Percentiles rank a stretch among this genome's conserved stretches.
These are phyloP conservation scores for Coemansia sp. DNA, from an alignment of 192 early-diverging fungal genomes.

Conservation along the genomic window DNA sequence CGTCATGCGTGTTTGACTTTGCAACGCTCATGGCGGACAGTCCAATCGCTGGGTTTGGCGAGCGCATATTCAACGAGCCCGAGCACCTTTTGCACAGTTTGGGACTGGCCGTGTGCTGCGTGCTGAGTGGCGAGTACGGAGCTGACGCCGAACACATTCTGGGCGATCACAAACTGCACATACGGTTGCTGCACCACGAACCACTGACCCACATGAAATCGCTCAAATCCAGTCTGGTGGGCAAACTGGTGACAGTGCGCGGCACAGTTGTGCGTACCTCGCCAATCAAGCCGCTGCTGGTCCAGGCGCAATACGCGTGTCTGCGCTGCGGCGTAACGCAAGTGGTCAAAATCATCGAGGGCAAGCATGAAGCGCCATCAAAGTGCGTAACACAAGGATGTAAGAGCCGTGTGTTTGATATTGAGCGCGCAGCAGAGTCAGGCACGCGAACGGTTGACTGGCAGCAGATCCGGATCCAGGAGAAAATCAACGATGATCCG, in stretches of 20 bases:
- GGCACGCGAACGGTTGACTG: constrained; percentile 68
- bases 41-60: constrained; percentile 34
- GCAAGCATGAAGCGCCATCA: constrained; percentile 60
- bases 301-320: constrained; percentile 66
- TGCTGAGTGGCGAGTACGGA: constrained; percentile 48
- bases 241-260: constrained; percentile 68
- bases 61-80: constrained; percentile 41
- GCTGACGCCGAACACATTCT: constrained; percentile 40
- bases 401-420: constrained; percentile 63
- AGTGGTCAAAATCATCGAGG: constrained; percentile 63
- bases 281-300: constrained; percentile 66
- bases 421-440: constrained; percentile 54
- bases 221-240: constrained; percentile 72
- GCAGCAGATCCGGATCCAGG: constrained; percentile 81
- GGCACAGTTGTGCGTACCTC: constrained; percentile 80
- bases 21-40: constrained; percentile 19
- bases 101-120: constrained; percentile 46
- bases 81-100: constrained; percentile 39
- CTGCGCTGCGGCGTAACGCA: constrained; percentile 59
- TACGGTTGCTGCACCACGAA: constrained; percentile 56
- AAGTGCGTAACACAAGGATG: constrained; percentile 67
- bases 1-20: constrained; percentile 43
- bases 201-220: constrained; percentile 65
- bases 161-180: constrained; percentile 45
- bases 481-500: constrained; percentile 72